Evolutionary conservation across 352 stramenopile species (phyloP).

Genomic region (Pythium graminicola): DNA sequence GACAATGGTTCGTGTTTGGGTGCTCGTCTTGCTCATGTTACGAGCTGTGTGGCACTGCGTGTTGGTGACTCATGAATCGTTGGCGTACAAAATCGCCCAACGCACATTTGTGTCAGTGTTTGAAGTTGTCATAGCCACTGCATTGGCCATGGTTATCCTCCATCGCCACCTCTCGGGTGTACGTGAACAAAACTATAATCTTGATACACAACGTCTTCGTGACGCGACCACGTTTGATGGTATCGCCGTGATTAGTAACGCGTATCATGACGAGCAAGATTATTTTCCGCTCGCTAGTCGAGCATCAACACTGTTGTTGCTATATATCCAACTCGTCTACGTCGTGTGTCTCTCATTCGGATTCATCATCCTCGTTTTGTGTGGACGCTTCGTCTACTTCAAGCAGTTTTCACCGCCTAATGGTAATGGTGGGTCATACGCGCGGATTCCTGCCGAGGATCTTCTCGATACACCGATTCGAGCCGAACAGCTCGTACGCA

Average conservation of each 20-base stretch:
- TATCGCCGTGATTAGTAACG: constrained; percentile 14
- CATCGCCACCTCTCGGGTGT: constrained; percentile 13
- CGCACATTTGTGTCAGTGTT: constrained; percentile 33
- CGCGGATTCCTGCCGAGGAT: constrained; percentile 24
- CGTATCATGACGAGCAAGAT: constrained; percentile 21
- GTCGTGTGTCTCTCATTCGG: constrained; percentile 11
- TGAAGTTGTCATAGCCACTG: constrained; percentile 14
- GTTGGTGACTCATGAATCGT: constrained; percentile 24
- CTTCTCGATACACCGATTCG: constrained; percentile 26
- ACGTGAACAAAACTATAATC: constrained; percentile 18
- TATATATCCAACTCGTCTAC: constrained; percentile 12
- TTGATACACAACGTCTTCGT: constrained; percentile 19
- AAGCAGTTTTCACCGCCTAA: neutral
- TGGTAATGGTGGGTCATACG: neutral
- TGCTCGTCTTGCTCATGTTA: constrained; percentile 30
- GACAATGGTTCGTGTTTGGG: constrained; percentile 31
- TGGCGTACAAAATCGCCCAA: constrained; percentile 21
- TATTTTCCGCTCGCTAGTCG: constrained; percentile 18
- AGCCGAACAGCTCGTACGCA: constrained; percentile 28
- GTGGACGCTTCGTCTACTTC: constrained; percentile 9
- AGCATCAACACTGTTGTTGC: constrained; percentile 8
- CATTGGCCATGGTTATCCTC: constrained; percentile 2
- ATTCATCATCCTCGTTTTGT: neutral
- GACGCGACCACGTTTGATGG: constrained; percentile 12
- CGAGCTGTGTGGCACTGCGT: constrained; percentile 34